These are phyloP conservation scores for Gymnopilus dilepis DNA, from an alignment of 768 basidiomycete genomes.

Conservation along the genomic window DNA sequence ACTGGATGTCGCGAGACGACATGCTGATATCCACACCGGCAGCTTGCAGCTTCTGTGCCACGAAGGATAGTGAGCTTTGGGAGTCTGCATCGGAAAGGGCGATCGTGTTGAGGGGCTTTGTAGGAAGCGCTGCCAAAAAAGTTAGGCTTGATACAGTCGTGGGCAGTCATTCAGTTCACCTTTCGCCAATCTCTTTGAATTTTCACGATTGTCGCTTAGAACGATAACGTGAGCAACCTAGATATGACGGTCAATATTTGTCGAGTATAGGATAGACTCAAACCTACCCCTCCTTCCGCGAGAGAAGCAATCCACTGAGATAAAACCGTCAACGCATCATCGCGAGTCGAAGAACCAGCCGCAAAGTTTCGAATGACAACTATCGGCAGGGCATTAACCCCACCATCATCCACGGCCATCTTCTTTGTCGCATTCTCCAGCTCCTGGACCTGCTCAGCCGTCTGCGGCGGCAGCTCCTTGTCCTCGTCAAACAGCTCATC, in stretches of 20 bases:
- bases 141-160: background rate
- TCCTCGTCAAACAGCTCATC: constrained; percentile 59
- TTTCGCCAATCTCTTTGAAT: constrained; percentile 83
- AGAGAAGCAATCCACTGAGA: constrained; percentile 86
- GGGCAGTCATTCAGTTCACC: constrained; percentile 43
- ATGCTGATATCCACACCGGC: constrained; percentile 58
- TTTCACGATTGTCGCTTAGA: constrained; percentile 88
- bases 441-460: constrained; percentile 16
- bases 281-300: constrained; percentile 75
- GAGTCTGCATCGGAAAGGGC: constrained; percentile 86
- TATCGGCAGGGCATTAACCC: constrained; percentile 73
- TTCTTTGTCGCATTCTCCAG: constrained; percentile 28
- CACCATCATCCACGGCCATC: constrained; percentile 51
- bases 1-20: constrained; percentile 55
- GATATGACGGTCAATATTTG: background rate
- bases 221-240: constrained; percentile 93
- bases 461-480: constrained; percentile 23
- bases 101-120: constrained; percentile 81
- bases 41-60: constrained; percentile 77
- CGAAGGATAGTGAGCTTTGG: constrained; percentile 77
- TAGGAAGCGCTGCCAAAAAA: constrained; percentile 66
- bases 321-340: constrained; percentile 76
- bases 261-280: background rate
- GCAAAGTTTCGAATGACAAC: constrained; percentile 87
- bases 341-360: constrained; percentile 53